Conservation (phyloP, 2,329 filamentous ascomycete species). For the Mariannaea elegans region DNA sequence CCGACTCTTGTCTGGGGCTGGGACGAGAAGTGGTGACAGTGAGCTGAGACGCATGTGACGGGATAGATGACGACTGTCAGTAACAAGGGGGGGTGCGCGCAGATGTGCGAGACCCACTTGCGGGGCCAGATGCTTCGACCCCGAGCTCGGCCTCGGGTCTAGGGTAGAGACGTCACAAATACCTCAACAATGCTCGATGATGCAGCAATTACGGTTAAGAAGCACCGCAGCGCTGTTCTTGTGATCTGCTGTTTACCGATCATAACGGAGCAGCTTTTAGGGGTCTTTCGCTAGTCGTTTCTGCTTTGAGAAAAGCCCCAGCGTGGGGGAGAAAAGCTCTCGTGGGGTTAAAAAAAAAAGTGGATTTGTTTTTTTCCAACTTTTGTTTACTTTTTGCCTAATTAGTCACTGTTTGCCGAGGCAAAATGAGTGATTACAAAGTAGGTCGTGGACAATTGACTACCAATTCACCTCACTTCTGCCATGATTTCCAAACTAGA, state of each 20-base stretch:
- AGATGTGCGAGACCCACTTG: constrained; percentile 6
- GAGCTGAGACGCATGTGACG: constrained; percentile 22
- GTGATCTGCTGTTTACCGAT: too few relatives aligned
- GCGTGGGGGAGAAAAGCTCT: not conserved
- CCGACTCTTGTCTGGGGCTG: not conserved
- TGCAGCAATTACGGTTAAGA: too few relatives aligned
- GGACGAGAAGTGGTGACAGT: constrained; percentile 2
- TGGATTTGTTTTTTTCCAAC: not conserved
- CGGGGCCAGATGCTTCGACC: constrained; percentile 9
- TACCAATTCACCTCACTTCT: too few relatives aligned
- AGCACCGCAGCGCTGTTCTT: too few relatives aligned
- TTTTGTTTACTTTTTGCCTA: constrained; percentile 10
- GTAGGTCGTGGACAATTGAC: too few relatives aligned
- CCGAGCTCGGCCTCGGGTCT: constrained; percentile 1
- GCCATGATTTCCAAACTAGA: too few relatives aligned
- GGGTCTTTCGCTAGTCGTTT: too few relatives aligned
- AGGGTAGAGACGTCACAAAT: constrained; percentile 1
- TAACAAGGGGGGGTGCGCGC: not conserved
- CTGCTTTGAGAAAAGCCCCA: not conserved
- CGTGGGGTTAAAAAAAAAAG: not conserved
- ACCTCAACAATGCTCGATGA: not conserved
- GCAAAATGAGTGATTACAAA: not conserved
- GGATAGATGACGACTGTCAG: not conserved
- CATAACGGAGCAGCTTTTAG: too few relatives aligned
- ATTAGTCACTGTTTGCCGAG: not conserved